phyloP scores from a whole-genome alignment of 495 filamentous ascomycete species.

The Jackrogersella minutella region DNA sequence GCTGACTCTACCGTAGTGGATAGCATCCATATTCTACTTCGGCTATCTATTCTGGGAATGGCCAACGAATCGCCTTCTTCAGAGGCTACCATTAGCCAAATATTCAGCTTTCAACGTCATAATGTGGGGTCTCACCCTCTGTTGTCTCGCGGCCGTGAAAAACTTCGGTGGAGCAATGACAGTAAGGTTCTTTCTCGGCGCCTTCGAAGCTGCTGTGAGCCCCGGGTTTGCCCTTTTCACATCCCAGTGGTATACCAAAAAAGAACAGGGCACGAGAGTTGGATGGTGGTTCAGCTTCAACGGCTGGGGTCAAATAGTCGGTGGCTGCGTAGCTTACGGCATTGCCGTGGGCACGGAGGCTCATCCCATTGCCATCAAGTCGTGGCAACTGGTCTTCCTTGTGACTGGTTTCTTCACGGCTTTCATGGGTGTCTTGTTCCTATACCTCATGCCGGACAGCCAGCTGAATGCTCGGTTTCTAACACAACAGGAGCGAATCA shows the following conservation, averaged over 20 bases:
- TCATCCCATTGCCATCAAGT: slow-evolving; percentile 62
- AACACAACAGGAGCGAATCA: slow-evolving; percentile 64
- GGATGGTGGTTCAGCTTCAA: slow-evolving; percentile 73
- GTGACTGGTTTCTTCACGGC: slow-evolving; percentile 69
- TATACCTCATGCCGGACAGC: slow-evolving; percentile 72
- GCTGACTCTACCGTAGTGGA: slow-evolving; percentile 35
- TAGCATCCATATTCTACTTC: slow-evolving; percentile 64
- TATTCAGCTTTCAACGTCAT: slow-evolving; percentile 65
- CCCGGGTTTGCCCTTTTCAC: slow-evolving; percentile 71
- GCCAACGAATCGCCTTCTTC: slow-evolving; percentile 67
- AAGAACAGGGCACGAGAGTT: slow-evolving; percentile 65
- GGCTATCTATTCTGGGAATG: slow-evolving; percentile 73
- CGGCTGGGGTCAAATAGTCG: slow-evolving; percentile 67
- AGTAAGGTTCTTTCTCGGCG: slow-evolving; percentile 67
- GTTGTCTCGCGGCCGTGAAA: slow-evolving; percentile 59
- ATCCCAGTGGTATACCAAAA: slow-evolving; percentile 69
- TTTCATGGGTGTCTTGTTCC: slow-evolving; percentile 64
- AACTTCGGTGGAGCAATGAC: slow-evolving; percentile 57
- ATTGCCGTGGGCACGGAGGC: slow-evolving; percentile 65
- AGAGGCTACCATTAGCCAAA: slow-evolving; percentile 66
- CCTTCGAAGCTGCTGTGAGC: slow-evolving; percentile 69
- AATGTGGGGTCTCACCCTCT: slow-evolving; percentile 65
- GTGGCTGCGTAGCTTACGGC: slow-evolving; percentile 69
- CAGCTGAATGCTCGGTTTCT: slow-evolving; percentile 74
- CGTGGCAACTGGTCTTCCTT: slow-evolving; percentile 76